phyloP scores from a whole-genome alignment of 495 filamentous ascomycete species.

The Daldinia childiae region DNA sequence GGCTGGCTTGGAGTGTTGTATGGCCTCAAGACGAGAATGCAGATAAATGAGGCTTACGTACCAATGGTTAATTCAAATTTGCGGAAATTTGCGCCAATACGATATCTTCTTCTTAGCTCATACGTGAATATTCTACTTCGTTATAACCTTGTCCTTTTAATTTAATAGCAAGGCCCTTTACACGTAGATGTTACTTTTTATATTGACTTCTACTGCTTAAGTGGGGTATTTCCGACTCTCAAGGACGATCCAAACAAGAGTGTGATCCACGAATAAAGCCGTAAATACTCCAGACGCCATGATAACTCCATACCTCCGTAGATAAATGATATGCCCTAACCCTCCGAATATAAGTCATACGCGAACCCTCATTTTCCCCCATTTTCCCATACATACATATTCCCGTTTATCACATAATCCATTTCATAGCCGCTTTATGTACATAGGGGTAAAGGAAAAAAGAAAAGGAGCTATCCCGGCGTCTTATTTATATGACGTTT shows the following conservation, averaged over 20 bases:
- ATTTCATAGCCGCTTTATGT: slow-evolving; percentile 16
- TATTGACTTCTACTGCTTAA: slow-evolving; percentile 30
- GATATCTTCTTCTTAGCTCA: background rate
- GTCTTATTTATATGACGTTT: slow-evolving; percentile 63
- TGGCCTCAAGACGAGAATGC: slow-evolving; percentile 22
- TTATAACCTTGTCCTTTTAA: too few species aligned
- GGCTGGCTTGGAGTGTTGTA: slow-evolving; percentile 5
- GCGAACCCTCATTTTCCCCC: slow-evolving; percentile 6
- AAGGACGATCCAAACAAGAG: background rate
- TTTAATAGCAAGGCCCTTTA: background rate
- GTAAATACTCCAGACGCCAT: slow-evolving; percentile 4
- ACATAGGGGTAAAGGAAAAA: background rate
- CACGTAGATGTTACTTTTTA: background rate
- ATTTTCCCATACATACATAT: background rate
- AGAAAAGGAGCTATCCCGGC: background rate
- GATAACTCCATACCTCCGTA: slow-evolving; percentile 15
- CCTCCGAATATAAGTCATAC: slow-evolving; percentile 9
- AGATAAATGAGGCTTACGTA: background rate
- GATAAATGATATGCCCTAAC: slow-evolving; percentile 9
- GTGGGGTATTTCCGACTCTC: slow-evolving; percentile 42
- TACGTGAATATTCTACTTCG: background rate
- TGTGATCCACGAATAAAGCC: background rate
- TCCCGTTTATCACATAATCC: slow-evolving; percentile 9
- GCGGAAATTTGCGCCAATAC: slow-evolving; percentile 1
- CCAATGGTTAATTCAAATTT: background rate